Percentiles rank a stretch among this genome's conserved stretches.
These are phyloP conservation scores for Coelastrella sp. DNA, from an alignment of 139 green algal genomes.

Conservation along the genomic window DNA sequence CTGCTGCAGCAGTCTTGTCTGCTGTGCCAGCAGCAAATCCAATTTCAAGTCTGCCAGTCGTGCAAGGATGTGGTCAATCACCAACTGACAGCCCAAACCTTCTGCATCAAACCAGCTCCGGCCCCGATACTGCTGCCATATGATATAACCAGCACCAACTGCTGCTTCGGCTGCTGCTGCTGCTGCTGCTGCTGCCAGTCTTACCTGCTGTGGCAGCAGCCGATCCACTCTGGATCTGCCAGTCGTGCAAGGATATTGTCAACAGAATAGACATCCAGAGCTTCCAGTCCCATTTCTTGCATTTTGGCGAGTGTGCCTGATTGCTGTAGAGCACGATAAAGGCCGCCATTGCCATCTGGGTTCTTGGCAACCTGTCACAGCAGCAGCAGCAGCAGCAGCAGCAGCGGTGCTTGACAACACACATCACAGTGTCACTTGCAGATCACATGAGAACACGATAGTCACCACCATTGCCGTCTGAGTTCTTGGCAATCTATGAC, in stretches of 20 bases:
- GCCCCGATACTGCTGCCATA: too few species aligned
- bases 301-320: constrained; percentile 78
- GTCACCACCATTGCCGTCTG: too few species aligned
- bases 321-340: constrained; percentile 88
- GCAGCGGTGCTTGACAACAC: not conserved
- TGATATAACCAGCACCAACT: too few species aligned
- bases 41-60: constrained; percentile 84
- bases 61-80: constrained; percentile 94
- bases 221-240: constrained; percentile 88
- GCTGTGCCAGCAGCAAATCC: constrained; percentile 81
- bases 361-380: constrained; percentile 73
- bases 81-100: too few species aligned
- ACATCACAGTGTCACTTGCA: not conserved
- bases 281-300: constrained; percentile 79
- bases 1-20: too few species aligned
- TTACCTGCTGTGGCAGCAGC: constrained; percentile 70
- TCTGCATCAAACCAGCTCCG: too few species aligned
- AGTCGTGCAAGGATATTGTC: constrained; percentile 91
- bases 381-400: constrained; percentile 10
- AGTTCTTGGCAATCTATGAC: too few species aligned
- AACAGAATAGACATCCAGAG: constrained; percentile 89
- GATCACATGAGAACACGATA: too few species aligned
- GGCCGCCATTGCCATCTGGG: constrained; percentile 97
- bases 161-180: too few species aligned
- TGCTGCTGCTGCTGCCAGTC: too few species aligned